Percentiles rank a stretch among this genome's conserved stretches.
These are phyloP conservation scores for Dispira simplex DNA, from an alignment of 192 early-diverging fungal genomes.

Conservation along the genomic window DNA sequence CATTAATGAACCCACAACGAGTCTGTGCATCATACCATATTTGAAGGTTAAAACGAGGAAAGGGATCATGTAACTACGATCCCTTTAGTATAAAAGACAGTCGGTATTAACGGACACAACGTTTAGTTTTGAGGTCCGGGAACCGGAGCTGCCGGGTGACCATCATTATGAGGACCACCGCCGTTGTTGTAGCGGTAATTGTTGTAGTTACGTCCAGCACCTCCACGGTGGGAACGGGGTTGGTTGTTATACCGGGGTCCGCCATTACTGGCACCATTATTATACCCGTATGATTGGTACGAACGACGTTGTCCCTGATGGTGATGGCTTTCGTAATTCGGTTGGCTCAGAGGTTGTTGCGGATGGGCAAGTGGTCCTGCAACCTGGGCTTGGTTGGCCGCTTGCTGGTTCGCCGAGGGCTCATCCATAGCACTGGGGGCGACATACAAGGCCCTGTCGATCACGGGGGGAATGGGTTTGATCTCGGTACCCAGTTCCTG, in stretches of 20 bases:
- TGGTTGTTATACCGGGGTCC: background rate
- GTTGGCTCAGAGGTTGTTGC: background rate
- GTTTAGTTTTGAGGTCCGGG: no score
- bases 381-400: background rate
- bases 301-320: background rate
- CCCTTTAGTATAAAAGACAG: background rate
- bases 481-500: constrained; percentile 98
- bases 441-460: constrained; percentile 86
- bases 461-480: constrained; percentile 91
- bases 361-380: background rate
- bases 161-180: background rate
- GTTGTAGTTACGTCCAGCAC: background rate
- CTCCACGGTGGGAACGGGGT: background rate
- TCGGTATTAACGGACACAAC: no score
- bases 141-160: background rate
- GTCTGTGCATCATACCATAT: no score
- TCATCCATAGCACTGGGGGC: constrained; percentile 61
- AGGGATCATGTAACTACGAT: background rate
- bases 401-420: constrained; percentile 30
- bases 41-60: background rate
- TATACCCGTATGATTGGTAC: background rate
- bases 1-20: no score
- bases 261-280: background rate
- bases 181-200: background rate
- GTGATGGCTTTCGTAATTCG: background rate